Evolutionary conservation across 2,329 filamentous ascomycete species (phyloP).

Genomic region (Colletotrichum neosansevieriae): DNA sequence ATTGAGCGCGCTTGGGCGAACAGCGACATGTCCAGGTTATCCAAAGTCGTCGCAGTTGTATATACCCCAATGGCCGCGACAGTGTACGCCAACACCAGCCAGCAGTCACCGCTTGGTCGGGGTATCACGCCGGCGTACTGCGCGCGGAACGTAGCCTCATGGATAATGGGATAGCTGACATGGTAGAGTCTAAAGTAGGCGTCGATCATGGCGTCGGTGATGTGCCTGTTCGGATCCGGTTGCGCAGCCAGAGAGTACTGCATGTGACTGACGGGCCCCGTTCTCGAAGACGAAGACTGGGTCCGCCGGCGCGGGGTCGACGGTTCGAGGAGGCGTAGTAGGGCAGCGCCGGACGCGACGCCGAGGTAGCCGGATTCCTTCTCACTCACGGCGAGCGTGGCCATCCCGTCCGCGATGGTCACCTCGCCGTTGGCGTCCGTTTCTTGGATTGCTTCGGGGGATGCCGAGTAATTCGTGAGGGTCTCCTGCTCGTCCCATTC

Average conservation of each 20-base stretch:
- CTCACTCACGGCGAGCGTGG: slow-evolving; percentile 51
- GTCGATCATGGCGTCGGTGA: slow-evolving; percentile 48
- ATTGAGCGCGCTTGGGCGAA: slow-evolving; percentile 26
- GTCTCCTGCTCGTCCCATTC: slow-evolving; percentile 53
- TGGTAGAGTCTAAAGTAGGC: slow-evolving; percentile 31
- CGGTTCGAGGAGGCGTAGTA: slow-evolving; percentile 54
- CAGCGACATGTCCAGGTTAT: slow-evolving; percentile 18
- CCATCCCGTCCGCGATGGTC: slow-evolving; percentile 53
- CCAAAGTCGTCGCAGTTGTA: slow-evolving; percentile 22
- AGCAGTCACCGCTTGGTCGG: slow-evolving; percentile 48
- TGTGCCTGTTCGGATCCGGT: slow-evolving; percentile 50
- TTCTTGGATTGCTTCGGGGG: slow-evolving; percentile 42
- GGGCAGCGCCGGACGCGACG: slow-evolving; percentile 58
- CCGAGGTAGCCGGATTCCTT: slow-evolving; percentile 59
- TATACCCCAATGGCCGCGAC: slow-evolving; percentile 30
- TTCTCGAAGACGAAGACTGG: slow-evolving; percentile 38
- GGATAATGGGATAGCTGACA: slow-evolving; percentile 34
- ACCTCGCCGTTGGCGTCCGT: slow-evolving; percentile 42
- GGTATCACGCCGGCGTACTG: slow-evolving; percentile 45
- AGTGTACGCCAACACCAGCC: slow-evolving; percentile 47
- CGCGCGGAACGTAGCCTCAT: slow-evolving; percentile 32
- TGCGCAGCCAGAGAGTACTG: slow-evolving; percentile 43
- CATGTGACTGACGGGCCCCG: slow-evolving; percentile 22
- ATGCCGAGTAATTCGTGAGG: slow-evolving; percentile 44
- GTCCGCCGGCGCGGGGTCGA: slow-evolving; percentile 43